Base-by-base conservation (phyloP, 2,329 filamentous ascomycete genomes). In the Dactylellina leptospora region DNA sequence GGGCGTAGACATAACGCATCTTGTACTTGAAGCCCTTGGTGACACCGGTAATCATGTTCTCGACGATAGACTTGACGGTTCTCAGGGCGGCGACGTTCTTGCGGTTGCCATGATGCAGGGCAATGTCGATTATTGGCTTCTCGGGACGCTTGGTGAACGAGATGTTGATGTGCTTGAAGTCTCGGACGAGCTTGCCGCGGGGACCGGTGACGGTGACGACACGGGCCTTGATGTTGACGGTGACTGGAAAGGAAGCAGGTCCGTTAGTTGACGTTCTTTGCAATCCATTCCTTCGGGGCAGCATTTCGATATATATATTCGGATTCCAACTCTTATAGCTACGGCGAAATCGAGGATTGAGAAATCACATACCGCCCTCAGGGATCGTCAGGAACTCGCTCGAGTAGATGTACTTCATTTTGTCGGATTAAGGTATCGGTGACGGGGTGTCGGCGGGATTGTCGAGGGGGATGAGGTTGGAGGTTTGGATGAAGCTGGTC, bases 11-110 rank as follows among this genome's bases (percentile, higher is more conserved):
- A 86, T 99, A 99, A 81, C 96, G 92, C 93, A 99, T 97, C 91
- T 99, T 99, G 90, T 99, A 99, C 87, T 96, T 96, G 91, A 90
- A 99, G 79, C 95, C 95, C 87, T 93, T 96, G 83, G 95, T 99
- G 78, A 99, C 95, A 83, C 95, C 95, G 80, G 93, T 89, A 84
- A 99, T 91, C 85, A 99, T 83, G 90, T 99, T 99, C 88, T 96
- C 91, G 87, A 99, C 96, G 84, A 97, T 84, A 77, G 93, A 93
- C 81, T 92, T 92, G 85, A 99, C 95, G 80, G 95, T 99, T 80
- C 95, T 92, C 84, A 99, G 92, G 78, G 93, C 91, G 81, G 95
- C 95, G 81, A 99, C 90, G 83, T 92, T 93, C 90, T 99, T 99
- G 85, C 95, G 92, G 81, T 87, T 87, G 82, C 95, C 95, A 85